phyloP scores from a whole-genome alignment of 2,329 filamentous ascomycete species.

The Kalaharituber pfeilii region DNA sequence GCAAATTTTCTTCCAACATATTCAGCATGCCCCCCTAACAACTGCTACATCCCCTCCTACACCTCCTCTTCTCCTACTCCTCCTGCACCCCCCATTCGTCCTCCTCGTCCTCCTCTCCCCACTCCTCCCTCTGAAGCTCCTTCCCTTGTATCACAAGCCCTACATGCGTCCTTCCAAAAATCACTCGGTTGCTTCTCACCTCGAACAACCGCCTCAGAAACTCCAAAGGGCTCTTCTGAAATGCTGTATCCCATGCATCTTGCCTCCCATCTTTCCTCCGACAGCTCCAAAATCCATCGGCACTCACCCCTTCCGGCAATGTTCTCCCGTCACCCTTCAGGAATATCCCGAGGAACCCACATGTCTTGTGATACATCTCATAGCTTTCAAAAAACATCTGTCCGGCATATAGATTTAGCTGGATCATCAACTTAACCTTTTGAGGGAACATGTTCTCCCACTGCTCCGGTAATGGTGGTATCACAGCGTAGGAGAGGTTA shows the following conservation, averaged over 20 bases:
- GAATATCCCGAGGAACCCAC: not conserved
- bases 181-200: not conserved
- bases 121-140: not conserved
- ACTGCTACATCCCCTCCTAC: not conserved
- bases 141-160: not conserved
- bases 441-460: constrained; percentile 13
- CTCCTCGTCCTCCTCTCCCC: not conserved
- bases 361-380: not conserved
- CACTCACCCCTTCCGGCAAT: not conserved
- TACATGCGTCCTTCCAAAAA: not conserved
- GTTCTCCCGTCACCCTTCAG: not conserved
- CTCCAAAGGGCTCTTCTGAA: not conserved
- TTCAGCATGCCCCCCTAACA: no score
- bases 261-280: not conserved
- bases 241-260: not conserved
- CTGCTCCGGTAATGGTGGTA: not conserved
- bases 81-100: not conserved
- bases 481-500: constrained; percentile 22
- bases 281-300: not conserved
- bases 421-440: constrained; percentile 16
- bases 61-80: not conserved
- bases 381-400: not conserved
- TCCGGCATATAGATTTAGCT: not conserved
- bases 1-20: no score
- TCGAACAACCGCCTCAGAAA: not conserved